Percentiles rank a stretch among this genome's conserved stretches.
Conservation (phyloP, 768 basidiomycete species). For the Myochromella boudieri region DNA sequence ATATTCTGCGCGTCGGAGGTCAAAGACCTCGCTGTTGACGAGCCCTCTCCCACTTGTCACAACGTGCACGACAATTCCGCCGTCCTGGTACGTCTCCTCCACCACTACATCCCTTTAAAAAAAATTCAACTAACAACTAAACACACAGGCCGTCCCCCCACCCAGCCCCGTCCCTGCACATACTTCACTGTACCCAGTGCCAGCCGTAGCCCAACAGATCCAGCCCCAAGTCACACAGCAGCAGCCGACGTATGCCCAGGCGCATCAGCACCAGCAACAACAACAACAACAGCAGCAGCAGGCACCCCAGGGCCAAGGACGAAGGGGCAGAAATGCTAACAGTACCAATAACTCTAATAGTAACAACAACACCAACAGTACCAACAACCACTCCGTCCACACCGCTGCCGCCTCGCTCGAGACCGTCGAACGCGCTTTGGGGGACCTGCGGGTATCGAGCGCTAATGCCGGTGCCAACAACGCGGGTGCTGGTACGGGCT, state of each 20-base stretch:
- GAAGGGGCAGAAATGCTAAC: too few relatives aligned
- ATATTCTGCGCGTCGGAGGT: slow-evolving; percentile 91
- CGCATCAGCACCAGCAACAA: too few relatives aligned
- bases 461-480: background rate
- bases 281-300: too few relatives aligned
- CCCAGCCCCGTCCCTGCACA: slow-evolving; percentile 11
- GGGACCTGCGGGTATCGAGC: slow-evolving; percentile 33
- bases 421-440: slow-evolving; percentile 57
- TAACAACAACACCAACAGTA: too few relatives aligned
- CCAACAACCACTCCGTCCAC: slow-evolving; percentile 55
- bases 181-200: slow-evolving; percentile 12
- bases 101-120: slow-evolving; percentile 3
- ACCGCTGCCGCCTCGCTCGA: slow-evolving; percentile 75
- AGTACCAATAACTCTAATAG: too few relatives aligned
- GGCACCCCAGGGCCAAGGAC: too few relatives aligned
- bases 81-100: slow-evolving; percentile 47
- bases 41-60: slow-evolving; percentile 51
- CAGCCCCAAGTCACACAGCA: slow-evolving; percentile 14
- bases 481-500: background rate
- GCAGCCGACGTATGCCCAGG: slow-evolving; percentile 23
- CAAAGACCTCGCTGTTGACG: slow-evolving; percentile 85
- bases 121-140: background rate
- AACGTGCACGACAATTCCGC: slow-evolving; percentile 85
- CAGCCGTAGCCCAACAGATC: too few relatives aligned
- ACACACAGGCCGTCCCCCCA: slow-evolving; percentile 16